Evolutionary conservation across 2,329 filamentous ascomycete genomes (phyloP).

Genomic region (Colletotrichum tropicicola): DNA sequence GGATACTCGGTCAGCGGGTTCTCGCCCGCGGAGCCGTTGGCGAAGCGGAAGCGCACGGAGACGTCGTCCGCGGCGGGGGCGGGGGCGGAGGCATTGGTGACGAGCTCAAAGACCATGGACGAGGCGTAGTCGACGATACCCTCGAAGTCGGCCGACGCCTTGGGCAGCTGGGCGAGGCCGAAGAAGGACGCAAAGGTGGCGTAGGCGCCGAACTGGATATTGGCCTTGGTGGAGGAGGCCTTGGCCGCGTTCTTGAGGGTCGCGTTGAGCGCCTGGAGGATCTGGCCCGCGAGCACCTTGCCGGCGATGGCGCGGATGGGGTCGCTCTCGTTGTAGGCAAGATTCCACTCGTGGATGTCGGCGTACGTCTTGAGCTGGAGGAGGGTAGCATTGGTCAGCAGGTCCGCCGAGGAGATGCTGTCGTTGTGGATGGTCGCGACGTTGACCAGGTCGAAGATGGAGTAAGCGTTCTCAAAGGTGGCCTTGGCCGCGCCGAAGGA

Average conservation of each 20-base stretch:
- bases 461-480: conserved; percentile 68
- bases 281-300: conserved; percentile 64
- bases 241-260: conserved; percentile 50
- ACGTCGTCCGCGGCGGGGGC: conserved; percentile 57
- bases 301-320: conserved; percentile 67
- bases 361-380: conserved; percentile 77
- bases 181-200: conserved; percentile 71
- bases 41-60: conserved; percentile 68
- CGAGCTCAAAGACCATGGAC: conserved; percentile 80
- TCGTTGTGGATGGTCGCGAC: conserved; percentile 68
- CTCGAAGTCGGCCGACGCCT: conserved; percentile 69
- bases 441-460: conserved; percentile 70
- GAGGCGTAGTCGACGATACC: conserved; percentile 87
- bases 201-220: conserved; percentile 69
- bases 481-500: conserved; percentile 56
- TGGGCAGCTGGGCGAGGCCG: conserved; percentile 62
- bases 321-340: conserved; percentile 83
- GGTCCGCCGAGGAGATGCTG: conserved; percentile 64
- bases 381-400: conserved; percentile 69
- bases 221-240: conserved; percentile 56
- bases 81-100: conserved; percentile 60
- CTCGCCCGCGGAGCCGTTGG: conserved; percentile 63
- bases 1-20: conserved; percentile 63
- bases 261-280: conserved; percentile 61
- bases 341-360: conserved; percentile 81